Percentiles rank a stretch among this genome's conserved stretches.
Evolutionary conservation across 2,329 filamentous ascomycete species (phyloP).

Genomic region (Penicillium vulpinum): DNA sequence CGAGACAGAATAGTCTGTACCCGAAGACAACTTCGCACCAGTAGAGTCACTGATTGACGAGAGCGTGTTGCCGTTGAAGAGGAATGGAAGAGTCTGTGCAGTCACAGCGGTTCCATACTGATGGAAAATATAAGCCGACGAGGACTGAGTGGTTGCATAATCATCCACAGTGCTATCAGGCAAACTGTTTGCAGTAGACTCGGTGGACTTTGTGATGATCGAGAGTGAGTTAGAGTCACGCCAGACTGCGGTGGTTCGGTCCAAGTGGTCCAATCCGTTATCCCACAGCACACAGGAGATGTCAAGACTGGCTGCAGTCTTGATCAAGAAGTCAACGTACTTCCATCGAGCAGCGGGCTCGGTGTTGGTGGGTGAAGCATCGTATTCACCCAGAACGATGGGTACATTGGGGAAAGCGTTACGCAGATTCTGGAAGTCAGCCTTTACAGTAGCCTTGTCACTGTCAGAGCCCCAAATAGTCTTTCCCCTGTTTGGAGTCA

Average conservation of each 20-base stretch:
- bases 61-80: conserved; percentile 58
- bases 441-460: conserved; percentile 52
- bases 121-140: conserved; percentile 59
- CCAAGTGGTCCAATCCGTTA: conserved; percentile 58
- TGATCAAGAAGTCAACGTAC: conserved; percentile 57
- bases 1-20: conserved; percentile 52
- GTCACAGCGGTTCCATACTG: conserved; percentile 47
- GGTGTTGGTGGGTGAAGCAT: conserved; percentile 51
- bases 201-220: conserved; percentile 50
- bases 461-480: conserved; percentile 59
- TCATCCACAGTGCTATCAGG: conserved; percentile 55
- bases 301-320: conserved; percentile 51
- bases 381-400: conserved; percentile 60
- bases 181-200: conserved; percentile 51
- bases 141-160: conserved; percentile 47
- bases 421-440: conserved; percentile 54
- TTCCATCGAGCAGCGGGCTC: conserved; percentile 60
- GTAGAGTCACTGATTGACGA: conserved; percentile 41
- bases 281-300: conserved; percentile 60
- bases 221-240: conserved; percentile 51
- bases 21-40: conserved; percentile 36
- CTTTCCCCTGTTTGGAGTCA: conserved; percentile 56
- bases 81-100: conserved; percentile 50
- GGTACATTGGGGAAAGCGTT: conserved; percentile 58
- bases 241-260: conserved; percentile 53